These are phyloP conservation scores for Colletotrichum agaves DNA, from an alignment of 2,329 filamentous ascomycete species.

Conservation along the genomic window DNA sequence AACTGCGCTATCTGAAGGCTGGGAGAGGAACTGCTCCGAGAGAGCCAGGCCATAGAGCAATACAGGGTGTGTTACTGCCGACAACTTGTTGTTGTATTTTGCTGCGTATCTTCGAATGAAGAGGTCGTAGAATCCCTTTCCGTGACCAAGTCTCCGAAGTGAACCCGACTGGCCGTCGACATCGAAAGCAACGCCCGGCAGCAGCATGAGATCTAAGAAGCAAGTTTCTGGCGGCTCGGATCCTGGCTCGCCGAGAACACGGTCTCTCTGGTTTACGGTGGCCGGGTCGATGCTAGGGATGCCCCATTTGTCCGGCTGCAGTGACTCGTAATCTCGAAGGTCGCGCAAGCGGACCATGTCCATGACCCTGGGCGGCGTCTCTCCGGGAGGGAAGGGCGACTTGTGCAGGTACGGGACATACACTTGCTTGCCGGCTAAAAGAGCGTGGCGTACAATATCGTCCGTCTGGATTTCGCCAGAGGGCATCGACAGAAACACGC, in stretches of 20 bases:
- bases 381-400: constrained; percentile 55
- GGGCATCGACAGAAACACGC: constrained; percentile 95
- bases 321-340: constrained; percentile 79
- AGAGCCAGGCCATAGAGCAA: constrained; percentile 82
- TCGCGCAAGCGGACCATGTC: constrained; percentile 88
- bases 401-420: constrained; percentile 91
- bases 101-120: constrained; percentile 81
- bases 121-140: constrained; percentile 96
- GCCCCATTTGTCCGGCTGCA: constrained; percentile 87
- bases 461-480: constrained; percentile 86
- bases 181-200: constrained; percentile 96
- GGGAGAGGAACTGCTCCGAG: constrained; percentile 81
- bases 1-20: constrained; percentile 69
- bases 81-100: constrained; percentile 44
- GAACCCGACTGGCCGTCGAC: constrained; percentile 59
- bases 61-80: constrained; percentile 49
- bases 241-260: constrained; percentile 75
- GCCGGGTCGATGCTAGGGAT: constrained; percentile 84
- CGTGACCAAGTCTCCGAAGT: constrained; percentile 86
- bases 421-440: constrained; percentile 81
- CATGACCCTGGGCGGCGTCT: constrained; percentile 78
- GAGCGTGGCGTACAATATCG: constrained; percentile 82
- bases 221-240: constrained; percentile 48
- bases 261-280: constrained; percentile 73
- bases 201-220: constrained; percentile 82